phyloP scores from a whole-genome alignment of 345 rosid genomes.

The Camelina hispida region DNA sequence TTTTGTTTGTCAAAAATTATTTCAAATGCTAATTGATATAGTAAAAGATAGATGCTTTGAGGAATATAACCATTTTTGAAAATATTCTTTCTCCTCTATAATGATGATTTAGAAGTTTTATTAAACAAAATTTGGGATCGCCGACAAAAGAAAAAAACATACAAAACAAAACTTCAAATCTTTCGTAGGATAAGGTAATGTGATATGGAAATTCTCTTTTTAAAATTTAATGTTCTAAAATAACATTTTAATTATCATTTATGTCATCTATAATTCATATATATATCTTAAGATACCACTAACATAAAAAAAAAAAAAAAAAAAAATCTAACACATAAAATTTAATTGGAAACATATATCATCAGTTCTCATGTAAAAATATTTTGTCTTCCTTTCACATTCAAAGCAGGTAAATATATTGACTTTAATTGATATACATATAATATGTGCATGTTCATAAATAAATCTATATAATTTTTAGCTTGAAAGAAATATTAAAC shows the following conservation, averaged over 20 bases:
- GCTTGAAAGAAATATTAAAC: constrained; percentile 11
- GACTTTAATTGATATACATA: constrained; percentile 14
- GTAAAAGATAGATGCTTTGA: neutral
- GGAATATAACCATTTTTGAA: neutral
- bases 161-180: no score
- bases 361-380: neutral
- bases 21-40: neutral
- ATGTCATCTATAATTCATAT: neutral
- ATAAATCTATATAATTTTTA: no score
- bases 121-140: no score
- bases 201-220: no score
- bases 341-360: neutral
- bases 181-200: no score
- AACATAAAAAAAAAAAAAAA: no score
- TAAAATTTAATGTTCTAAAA: neutral
- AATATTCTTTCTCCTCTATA: no score
- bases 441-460: no score
- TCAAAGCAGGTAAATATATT: neutral
- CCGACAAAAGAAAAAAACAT: no score
- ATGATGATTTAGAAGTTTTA: no score
- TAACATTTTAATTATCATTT: neutral
- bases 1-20: neutral
- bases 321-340: no score
- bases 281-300: neutral
- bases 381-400: neutral